Evolutionary conservation across 768 basidiomycete species (phyloP), one percentile per base, ranked within the genome.

Genomic region (Boletus vinaceobasis): DNA sequence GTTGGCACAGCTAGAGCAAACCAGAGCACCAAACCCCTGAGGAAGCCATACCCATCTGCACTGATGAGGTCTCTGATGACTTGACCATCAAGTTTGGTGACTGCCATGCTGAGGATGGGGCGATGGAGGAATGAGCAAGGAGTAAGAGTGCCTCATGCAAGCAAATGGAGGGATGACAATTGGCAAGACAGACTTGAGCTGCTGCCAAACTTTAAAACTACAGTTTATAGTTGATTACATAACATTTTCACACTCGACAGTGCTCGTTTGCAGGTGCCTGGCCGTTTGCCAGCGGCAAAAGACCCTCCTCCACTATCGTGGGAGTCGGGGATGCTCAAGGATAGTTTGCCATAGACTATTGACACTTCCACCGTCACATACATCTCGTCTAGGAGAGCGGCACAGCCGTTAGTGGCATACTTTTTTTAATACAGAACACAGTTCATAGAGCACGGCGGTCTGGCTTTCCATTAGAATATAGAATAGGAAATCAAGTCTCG

Each of bases 11-110:
- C n/a, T n/a, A n/a, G n/a, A n/a, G n/a, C n/a, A n/a, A n/a, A n/a
- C n/a, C n/a, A n/a, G n/a, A n/a, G n/a, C n/a, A n/a, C n/a, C n/a
- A n/a, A n/a, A n/a, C n/a, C n/a, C n/a, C n/a, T n/a, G n/a, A n/a
- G n/a, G n/a, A n/a, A n/a, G n/a, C n/a, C n/a, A n/a, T n/a, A n/a
- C n/a, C n/a, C n/a, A n/a, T n/a, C n/a, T n/a, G 94, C 93, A 43
- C 85, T 90, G 40, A 93, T 94, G 56, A 98, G 73, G 70, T 94
- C 89, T 48, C 90, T 74, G 4, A 96, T 96, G 60, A 98, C 88
- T 50, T 84, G 75, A 13, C 96, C 96, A 64, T 98, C 96, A 2
- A 98, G 75, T 47, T 83, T 78, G 3, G 96, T 95, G 0, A 96
- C 95, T 6, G 83, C 82, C 5, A 98, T 83, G 61, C 91, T 94